These are phyloP conservation scores for Neonectria hederae DNA, from an alignment of 2,329 filamentous ascomycete genomes.

Conservation along the genomic window DNA sequence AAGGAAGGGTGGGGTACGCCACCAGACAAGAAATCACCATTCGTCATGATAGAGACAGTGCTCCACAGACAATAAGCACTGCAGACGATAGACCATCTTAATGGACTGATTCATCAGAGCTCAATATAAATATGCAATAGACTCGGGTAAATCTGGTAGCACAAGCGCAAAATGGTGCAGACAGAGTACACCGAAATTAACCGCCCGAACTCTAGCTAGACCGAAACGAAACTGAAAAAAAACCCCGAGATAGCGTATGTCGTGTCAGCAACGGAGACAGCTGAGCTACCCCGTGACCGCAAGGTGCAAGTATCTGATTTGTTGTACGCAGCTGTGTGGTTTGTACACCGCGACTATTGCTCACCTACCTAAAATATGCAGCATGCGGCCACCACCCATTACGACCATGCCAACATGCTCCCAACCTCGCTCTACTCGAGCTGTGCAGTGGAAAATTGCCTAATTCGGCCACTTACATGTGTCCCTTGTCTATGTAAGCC, in stretches of 20 bases:
- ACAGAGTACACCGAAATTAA: neutral
- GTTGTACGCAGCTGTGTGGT: conserved; percentile 16
- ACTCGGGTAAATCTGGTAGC: neutral
- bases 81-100: neutral
- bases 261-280: neutral
- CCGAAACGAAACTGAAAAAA: conserved; percentile 1
- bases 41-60: too few species aligned
- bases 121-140: neutral
- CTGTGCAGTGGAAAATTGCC: neutral
- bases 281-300: conserved; percentile 17
- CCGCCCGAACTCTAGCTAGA: neutral
- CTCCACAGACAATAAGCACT: neutral
- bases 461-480: conserved; percentile 11
- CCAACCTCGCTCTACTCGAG: neutral
- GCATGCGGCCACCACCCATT: neutral
- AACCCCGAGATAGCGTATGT: neutral
- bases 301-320: conserved; percentile 19
- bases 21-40: too few species aligned
- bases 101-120: neutral
- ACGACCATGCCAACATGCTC: neutral
- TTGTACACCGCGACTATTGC: neutral
- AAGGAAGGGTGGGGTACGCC: too few species aligned
- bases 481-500: neutral
- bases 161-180: neutral
- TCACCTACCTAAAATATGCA: conserved; percentile 4